Conservation (phyloP, 495 filamentous ascomycete species). For the Bathelium albidoporum region DNA sequence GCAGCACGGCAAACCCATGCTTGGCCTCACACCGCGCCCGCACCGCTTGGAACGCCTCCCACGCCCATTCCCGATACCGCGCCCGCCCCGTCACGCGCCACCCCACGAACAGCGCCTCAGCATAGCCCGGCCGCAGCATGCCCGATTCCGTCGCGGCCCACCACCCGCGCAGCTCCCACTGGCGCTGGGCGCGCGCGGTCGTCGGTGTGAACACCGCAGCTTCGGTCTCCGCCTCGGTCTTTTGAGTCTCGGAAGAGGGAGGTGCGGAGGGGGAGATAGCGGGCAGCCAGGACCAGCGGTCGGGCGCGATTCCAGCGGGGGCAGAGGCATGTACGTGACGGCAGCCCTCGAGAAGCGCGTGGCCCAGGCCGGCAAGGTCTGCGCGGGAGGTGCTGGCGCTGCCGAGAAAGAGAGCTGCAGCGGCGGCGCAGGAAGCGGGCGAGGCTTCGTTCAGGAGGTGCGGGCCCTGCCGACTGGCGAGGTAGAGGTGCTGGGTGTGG, state of each 20-base stretch:
- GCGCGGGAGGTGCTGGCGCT: slow-evolving; percentile 12
- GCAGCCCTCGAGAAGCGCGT: slow-evolving; percentile 27
- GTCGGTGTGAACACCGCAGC: slow-evolving; percentile 14
- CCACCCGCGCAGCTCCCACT: slow-evolving; percentile 18
- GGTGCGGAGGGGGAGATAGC: background rate
- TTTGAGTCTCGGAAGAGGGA: too few species aligned
- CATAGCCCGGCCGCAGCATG: background rate
- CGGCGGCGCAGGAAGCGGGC: slow-evolving; percentile 24
- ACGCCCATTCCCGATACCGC: slow-evolving; percentile 8
- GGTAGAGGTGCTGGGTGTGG: slow-evolving; percentile 23
- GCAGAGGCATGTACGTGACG: slow-evolving; percentile 22
- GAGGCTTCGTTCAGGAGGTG: slow-evolving; percentile 20
- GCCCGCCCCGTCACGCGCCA: slow-evolving; percentile 1
- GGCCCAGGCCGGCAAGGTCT: slow-evolving; percentile 19
- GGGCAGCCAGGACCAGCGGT: slow-evolving; percentile 23
- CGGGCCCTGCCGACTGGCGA: slow-evolving; percentile 13
- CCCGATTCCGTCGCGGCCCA: slow-evolving; percentile 12
- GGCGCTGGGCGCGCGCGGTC: slow-evolving; percentile 5
- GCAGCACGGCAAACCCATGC: background rate
- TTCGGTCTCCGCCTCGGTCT: slow-evolving; percentile 11
- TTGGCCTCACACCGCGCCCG: background rate
- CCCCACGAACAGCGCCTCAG: slow-evolving; percentile 2
- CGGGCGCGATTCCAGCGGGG: slow-evolving; percentile 22
- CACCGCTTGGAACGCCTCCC: slow-evolving; percentile 3
- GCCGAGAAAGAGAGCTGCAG: slow-evolving; percentile 24